These are phyloP conservation scores for Beauveria asiatica DNA, from an alignment of 2,329 filamentous ascomycete species.

Conservation along the genomic window DNA sequence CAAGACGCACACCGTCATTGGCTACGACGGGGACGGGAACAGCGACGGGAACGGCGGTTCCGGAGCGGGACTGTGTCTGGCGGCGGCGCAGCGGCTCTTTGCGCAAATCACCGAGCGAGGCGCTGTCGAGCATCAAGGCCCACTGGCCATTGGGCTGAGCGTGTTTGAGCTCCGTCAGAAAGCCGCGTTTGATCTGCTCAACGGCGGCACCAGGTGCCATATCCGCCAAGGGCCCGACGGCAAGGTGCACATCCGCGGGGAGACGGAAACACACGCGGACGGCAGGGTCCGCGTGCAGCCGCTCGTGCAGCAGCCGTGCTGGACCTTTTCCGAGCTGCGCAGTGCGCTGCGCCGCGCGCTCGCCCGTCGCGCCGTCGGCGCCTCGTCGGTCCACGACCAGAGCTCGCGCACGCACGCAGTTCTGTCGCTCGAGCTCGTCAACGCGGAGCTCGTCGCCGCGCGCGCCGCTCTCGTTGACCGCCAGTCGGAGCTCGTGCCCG, in stretches of 20 bases:
- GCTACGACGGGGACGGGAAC: conserved; percentile 29
- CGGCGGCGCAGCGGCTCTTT: conserved; percentile 24
- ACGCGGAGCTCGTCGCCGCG: conserved; percentile 24
- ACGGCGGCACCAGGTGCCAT: conserved; percentile 27
- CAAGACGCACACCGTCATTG: conserved; percentile 75
- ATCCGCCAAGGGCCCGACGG: conserved; percentile 33
- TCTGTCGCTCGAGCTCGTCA: conserved; percentile 34
- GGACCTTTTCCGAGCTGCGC: conserved; percentile 26
- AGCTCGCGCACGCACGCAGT: conserved; percentile 37
- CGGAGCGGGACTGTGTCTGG: conserved; percentile 29
- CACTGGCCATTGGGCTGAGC: conserved; percentile 28
- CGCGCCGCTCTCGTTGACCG: conserved; percentile 30
- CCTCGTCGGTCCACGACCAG: conserved; percentile 33
- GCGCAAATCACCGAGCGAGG: conserved; percentile 18
- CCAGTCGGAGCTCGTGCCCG: conserved; percentile 35
- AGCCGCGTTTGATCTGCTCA: conserved; percentile 32
- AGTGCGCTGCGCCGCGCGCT: conserved; percentile 22
- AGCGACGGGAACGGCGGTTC: conserved; percentile 17
- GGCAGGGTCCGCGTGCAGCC: conserved; percentile 34
- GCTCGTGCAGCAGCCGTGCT: conserved; percentile 26
- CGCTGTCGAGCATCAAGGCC: neutral
- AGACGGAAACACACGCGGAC: conserved; percentile 30
- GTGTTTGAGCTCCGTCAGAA: conserved; percentile 35
- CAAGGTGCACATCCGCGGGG: conserved; percentile 30
- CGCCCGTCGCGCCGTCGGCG: conserved; percentile 23